These are phyloP conservation scores for Ceratobasidium sp. DNA, from an alignment of 1,284 basidiomycete genomes.

Conservation along the genomic window DNA sequence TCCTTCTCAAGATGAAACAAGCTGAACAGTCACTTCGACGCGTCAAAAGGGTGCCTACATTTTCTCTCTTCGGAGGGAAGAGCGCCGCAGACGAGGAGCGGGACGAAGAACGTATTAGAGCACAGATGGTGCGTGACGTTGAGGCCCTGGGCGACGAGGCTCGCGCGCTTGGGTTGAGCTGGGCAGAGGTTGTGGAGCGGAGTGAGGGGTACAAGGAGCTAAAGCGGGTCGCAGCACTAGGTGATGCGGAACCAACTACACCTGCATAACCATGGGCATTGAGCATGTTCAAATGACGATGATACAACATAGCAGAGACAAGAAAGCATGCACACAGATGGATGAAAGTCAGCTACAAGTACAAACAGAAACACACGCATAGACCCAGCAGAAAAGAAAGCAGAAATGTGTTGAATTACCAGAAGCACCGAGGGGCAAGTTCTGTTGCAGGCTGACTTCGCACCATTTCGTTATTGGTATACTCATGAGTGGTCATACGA, in stretches of 20 bases:
- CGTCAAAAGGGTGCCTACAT: slow-evolving; percentile 84
- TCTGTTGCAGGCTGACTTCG: slow-evolving; percentile 18
- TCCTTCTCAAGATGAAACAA: slow-evolving; percentile 87
- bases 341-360: background rate
- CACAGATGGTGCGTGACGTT: slow-evolving; percentile 90
- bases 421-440: slow-evolving; percentile 16
- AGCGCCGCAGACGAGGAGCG: slow-evolving; percentile 70
- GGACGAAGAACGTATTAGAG: slow-evolving; percentile 84
- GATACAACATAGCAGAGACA: slow-evolving; percentile 15
- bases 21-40: slow-evolving; percentile 89
- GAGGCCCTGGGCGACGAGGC: slow-evolving; percentile 86
- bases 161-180: slow-evolving; percentile 66
- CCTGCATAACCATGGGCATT: slow-evolving; percentile 4
- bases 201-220: slow-evolving; percentile 42
- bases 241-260: slow-evolving; percentile 33
- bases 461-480: slow-evolving; percentile 30
- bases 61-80: slow-evolving; percentile 78
- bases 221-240: slow-evolving; percentile 37
- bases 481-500: slow-evolving; percentile 32
- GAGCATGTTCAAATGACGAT: background rate
- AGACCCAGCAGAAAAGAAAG: background rate
- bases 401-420: background rate
- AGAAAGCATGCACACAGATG: slow-evolving; percentile 7
- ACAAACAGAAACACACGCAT: background rate
- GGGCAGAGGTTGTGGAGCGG: slow-evolving; percentile 22